These are phyloP conservation scores for Paecilomyces niveus DNA, from an alignment of 2,329 filamentous ascomycete species.

Conservation along the genomic window DNA sequence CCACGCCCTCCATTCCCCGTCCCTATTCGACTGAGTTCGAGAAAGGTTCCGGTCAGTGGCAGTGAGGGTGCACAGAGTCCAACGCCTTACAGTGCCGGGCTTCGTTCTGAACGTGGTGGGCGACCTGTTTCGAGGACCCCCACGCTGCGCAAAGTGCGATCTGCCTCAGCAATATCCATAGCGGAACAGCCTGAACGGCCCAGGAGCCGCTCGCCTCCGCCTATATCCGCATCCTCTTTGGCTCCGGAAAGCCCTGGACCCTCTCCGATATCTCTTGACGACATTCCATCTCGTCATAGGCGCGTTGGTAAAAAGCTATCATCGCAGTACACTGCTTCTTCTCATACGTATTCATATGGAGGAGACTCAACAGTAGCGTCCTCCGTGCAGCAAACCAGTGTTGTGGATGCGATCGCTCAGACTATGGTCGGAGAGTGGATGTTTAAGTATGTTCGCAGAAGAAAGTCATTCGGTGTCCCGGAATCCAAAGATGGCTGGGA, in stretches of 20 bases:
- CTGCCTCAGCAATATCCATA: constrained; percentile 64
- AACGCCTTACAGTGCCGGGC: constrained; percentile 51
- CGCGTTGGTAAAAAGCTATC: constrained; percentile 15
- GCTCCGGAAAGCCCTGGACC: constrained; percentile 62
- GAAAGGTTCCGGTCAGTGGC: constrained; percentile 59
- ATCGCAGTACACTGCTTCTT: constrained; percentile 15
- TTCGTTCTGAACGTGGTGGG: constrained; percentile 49
- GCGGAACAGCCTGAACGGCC: constrained; percentile 39
- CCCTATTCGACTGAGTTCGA: constrained; percentile 79
- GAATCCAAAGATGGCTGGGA: constrained; percentile 41
- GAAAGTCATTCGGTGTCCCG: constrained; percentile 80
- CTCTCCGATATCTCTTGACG: constrained; percentile 67
- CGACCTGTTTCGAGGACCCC: constrained; percentile 51
- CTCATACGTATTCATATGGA: constrained; percentile 23
- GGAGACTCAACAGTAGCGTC: constrained; percentile 45
- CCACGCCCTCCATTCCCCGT: constrained; percentile 77
- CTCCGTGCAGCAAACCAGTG: constrained; percentile 61
- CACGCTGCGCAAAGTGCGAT: constrained; percentile 73
- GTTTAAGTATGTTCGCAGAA: constrained; percentile 44
- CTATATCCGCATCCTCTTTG: constrained; percentile 61
- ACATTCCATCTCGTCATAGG: constrained; percentile 49
- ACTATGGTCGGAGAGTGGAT: constrained; percentile 87
- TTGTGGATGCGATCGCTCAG: constrained; percentile 94
- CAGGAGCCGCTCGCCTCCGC: constrained; percentile 40
- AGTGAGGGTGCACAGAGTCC: constrained; percentile 77